phyloP scores from a whole-genome alignment of 2,329 filamentous ascomycete genomes.

The Fusarium neocosmosporiellum region DNA sequence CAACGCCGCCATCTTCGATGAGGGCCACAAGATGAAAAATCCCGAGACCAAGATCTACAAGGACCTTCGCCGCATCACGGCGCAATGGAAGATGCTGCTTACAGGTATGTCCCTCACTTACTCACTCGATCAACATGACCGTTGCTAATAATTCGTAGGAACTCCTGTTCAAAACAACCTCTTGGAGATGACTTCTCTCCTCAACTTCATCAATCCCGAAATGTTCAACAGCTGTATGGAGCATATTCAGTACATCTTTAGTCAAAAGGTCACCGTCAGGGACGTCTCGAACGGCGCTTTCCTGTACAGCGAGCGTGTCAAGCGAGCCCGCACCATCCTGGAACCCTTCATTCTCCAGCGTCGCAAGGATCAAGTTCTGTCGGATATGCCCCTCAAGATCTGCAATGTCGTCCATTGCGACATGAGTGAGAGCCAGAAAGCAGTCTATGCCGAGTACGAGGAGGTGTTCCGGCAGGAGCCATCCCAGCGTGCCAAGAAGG shows the following conservation, averaged over 20 bases:
- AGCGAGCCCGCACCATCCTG: conserved; percentile 88
- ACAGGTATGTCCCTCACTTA: conserved; percentile 46
- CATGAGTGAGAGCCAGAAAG: conserved; percentile 77
- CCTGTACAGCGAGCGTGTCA: conserved; percentile 87
- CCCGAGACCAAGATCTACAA: conserved; percentile 84
- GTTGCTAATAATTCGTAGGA: conserved; percentile 65
- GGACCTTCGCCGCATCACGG: conserved; percentile 79
- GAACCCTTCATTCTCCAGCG: conserved; percentile 94
- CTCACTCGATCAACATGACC: neutral
- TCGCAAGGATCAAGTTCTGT: conserved; percentile 92
- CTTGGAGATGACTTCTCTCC: conserved; percentile 87
- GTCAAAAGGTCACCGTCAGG: conserved; percentile 87
- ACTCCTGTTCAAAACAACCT: conserved; percentile 96
- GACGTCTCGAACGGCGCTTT: conserved; percentile 84
- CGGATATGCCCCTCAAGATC: conserved; percentile 83
- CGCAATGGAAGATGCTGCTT: conserved; percentile 86
- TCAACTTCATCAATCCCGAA: conserved; percentile 92
- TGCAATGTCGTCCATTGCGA: conserved; percentile 84
- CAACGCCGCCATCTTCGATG: conserved; percentile 82
- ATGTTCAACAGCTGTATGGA: conserved; percentile 83
- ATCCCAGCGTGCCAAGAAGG: conserved; percentile 62
- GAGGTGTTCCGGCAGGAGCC: conserved; percentile 73
- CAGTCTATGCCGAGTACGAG: conserved; percentile 76
- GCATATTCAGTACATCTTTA: conserved; percentile 88
- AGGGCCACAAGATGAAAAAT: conserved; percentile 95